A percentile compares a stretch with the other conserved stretches of the same genome.
phyloP scores from a whole-genome alignment of 176 grass and related monocot genomes.

The Zizania latifolia region DNA sequence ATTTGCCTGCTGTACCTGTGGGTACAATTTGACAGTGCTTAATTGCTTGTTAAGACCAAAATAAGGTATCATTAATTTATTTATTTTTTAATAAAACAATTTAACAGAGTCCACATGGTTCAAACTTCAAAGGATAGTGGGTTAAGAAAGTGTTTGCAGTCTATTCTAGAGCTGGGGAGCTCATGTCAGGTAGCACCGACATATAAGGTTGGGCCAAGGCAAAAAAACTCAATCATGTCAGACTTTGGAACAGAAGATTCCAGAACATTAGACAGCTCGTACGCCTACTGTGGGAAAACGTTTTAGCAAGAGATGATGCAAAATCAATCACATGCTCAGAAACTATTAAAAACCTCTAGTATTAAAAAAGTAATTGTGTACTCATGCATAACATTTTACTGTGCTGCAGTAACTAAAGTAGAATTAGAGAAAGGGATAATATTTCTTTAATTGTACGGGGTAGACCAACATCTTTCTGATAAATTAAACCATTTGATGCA shows the following conservation, averaged over 20 bases:
- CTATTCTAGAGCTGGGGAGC: neutral
- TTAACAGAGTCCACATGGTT: neutral
- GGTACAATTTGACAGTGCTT: neutral
- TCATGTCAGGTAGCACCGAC: neutral
- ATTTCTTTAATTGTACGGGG: neutral
- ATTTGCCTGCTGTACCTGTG: conserved; percentile 57
- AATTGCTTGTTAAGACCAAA: neutral
- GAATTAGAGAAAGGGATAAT: neutral
- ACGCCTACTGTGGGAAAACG: neutral
- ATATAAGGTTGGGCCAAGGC: neutral
- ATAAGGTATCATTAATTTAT: neutral
- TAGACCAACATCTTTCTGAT: neutral
- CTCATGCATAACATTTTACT: neutral
- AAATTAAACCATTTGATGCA: neutral
- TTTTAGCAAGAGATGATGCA: conserved; percentile 6
- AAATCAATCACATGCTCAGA: neutral
- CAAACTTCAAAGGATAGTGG: neutral
- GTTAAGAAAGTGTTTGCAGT: neutral
- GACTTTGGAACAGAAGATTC: neutral
- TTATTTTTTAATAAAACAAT: neutral
- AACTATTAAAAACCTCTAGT: neutral
- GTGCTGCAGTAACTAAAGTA: neutral
- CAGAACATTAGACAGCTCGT: too few relatives aligned
- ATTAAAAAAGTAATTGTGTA: neutral
- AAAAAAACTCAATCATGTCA: neutral